phyloP scores from a whole-genome alignment of 164 flowering plant species.

The Nelumbo lutea region DNA sequence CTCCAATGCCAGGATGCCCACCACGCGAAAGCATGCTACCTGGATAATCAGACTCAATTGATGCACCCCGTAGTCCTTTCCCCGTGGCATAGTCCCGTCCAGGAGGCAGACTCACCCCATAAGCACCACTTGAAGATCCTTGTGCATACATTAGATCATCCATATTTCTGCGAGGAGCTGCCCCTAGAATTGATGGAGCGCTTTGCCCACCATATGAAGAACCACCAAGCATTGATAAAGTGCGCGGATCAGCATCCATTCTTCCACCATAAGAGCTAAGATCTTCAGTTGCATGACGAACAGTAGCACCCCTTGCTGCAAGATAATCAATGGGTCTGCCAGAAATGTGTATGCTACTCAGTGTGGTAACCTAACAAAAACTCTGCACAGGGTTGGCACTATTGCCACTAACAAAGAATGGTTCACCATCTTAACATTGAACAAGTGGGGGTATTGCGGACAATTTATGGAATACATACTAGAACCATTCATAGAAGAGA shows the following conservation, averaged over 20 bases:
- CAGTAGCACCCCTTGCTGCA: conserved; percentile 62
- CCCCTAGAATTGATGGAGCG: conserved; percentile 79
- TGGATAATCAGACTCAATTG: conserved; percentile 63
- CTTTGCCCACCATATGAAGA: conserved; percentile 58
- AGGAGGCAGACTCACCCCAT: conserved; percentile 97
- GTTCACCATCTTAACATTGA: background rate
- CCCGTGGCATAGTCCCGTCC: conserved; percentile 87
- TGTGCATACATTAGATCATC: conserved; percentile 67
- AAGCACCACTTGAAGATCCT: conserved; percentile 69
- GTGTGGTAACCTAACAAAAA: conserved; percentile 37
- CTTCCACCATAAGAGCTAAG: conserved; percentile 67
- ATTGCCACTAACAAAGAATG: conserved; percentile 9
- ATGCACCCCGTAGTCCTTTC: conserved; percentile 67
- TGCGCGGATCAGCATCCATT: conserved; percentile 70
- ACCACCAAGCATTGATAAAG: conserved; percentile 43
- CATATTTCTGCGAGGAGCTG: conserved; percentile 64
- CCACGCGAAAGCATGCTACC: conserved; percentile 44
- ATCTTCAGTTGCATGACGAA: conserved; percentile 71
- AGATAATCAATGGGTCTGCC: conserved; percentile 98
- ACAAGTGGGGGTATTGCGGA: conserved; percentile 9
- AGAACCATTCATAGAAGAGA: background rate
- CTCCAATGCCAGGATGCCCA: conserved; percentile 32
- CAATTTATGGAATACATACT: conserved; percentile 3
- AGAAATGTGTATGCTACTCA: conserved; percentile 81
- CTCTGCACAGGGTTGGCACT: conserved; percentile 15